Percentiles rank a stretch among this genome's conserved stretches.
These are phyloP conservation scores for Russula sp. DNA, from an alignment of 768 basidiomycete genomes.

Conservation along the genomic window DNA sequence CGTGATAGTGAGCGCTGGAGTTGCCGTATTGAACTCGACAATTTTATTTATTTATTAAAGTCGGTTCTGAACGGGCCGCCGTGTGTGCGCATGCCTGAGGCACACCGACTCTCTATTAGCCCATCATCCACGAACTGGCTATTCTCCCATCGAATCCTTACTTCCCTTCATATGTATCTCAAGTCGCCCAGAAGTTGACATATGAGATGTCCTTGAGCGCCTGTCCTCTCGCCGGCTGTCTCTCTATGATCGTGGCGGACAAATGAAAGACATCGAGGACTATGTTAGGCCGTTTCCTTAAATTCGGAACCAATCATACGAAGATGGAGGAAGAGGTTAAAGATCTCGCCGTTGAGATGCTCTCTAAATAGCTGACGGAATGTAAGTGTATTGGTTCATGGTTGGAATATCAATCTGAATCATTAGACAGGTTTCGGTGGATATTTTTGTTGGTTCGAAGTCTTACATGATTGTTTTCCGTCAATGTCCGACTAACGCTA, in stretches of 20 bases:
- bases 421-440: neutral
- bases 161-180: neutral
- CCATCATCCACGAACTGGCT: too few species aligned
- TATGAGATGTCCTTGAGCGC: neutral
- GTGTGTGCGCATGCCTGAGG: too few species aligned
- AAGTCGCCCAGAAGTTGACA: slow-evolving; percentile 6
- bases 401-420: neutral
- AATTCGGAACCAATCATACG: neutral
- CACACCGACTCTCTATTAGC: too few species aligned
- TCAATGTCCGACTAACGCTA: neutral
- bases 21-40: too few species aligned
- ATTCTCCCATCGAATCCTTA: too few species aligned
- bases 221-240: neutral
- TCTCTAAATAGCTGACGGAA: neutral
- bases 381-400: neutral
- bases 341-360: neutral
- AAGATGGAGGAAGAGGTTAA: slow-evolving; percentile 1
- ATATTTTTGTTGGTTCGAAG: neutral
- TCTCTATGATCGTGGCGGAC: neutral
- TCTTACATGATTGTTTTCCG: neutral
- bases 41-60: too few species aligned
- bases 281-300: neutral
- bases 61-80: too few species aligned
- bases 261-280: neutral
- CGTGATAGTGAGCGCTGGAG: too few species aligned